Evolutionary conservation across 1,284 basidiomycete genomes (phyloP).

Genomic region (Ceraceosorus guamensis): DNA sequence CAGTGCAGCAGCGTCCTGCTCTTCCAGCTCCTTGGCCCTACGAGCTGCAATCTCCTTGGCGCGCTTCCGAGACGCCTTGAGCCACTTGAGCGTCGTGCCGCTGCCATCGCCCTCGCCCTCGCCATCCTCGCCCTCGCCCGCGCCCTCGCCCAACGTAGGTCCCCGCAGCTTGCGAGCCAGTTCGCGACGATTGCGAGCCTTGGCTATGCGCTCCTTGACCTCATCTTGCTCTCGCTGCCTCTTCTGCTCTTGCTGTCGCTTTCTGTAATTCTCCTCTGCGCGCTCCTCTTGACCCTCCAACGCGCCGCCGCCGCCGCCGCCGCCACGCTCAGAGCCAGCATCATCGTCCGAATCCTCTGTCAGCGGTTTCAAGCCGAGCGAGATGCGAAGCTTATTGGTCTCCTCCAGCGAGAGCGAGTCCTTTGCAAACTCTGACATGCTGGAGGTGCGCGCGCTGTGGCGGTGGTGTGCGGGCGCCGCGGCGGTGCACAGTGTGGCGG

Average conservation of each 20-base stretch:
- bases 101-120: conserved; percentile 9
- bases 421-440: conserved; percentile 45
- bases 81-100: conserved; percentile 69
- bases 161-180: conserved; percentile 83
- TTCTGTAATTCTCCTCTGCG: conserved; percentile 25
- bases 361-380: conserved; percentile 86
- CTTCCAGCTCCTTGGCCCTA: conserved; percentile 70
- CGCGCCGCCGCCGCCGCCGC: conserved; percentile 22
- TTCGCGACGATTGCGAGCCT: conserved; percentile 72
- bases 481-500: no score
- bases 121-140: conserved; percentile 53
- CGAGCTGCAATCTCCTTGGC: conserved; percentile 72
- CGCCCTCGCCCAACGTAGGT: conserved; percentile 76
- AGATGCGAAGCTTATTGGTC: conserved; percentile 93
- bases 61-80: conserved; percentile 76
- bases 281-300: conserved; percentile 50
- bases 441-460: background rate
- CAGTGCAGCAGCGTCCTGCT: conserved; percentile 56
- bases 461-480: no score
- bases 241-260: conserved; percentile 61
- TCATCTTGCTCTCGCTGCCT: conserved; percentile 65
- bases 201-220: conserved; percentile 47
- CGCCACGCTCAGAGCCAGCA: conserved; percentile 44
- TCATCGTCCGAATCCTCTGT: conserved; percentile 62
- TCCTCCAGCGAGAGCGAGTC: conserved; percentile 90